These are phyloP conservation scores for Claviceps purpurea DNA, from an alignment of 2,329 filamentous ascomycete genomes.

Conservation along the genomic window DNA sequence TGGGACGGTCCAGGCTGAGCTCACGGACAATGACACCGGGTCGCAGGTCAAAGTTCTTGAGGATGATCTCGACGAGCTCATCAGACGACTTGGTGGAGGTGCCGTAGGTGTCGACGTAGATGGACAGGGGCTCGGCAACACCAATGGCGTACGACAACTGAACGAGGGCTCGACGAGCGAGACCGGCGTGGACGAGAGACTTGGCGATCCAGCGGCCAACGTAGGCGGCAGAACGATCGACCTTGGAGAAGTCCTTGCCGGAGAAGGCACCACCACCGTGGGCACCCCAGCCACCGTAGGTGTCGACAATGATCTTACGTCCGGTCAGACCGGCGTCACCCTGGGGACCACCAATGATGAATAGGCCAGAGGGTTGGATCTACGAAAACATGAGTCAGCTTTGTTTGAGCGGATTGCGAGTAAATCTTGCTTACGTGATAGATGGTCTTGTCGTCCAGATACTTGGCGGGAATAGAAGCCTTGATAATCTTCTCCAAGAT, in stretches of 20 bases:
- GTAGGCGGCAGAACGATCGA: conserved; percentile 96
- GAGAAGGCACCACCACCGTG: conserved; percentile 99
- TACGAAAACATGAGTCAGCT: conserved; percentile 10
- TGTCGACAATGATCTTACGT: conserved; percentile 99
- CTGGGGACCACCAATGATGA: conserved; percentile 98
- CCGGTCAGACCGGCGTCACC: conserved; percentile 97
- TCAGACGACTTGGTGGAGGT: conserved; percentile 81
- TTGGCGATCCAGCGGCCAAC: conserved; percentile 98
- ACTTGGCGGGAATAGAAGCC: conserved; percentile 82
- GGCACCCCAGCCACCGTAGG: conserved; percentile 98
- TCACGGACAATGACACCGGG: conserved; percentile 98
- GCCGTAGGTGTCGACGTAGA: conserved; percentile 96
- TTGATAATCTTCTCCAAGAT: conserved; percentile 97
- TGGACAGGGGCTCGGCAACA: conserved; percentile 92
- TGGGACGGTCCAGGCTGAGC: conserved; percentile 86
- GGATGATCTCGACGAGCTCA: conserved; percentile 90
- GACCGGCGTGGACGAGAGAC: conserved; percentile 79
- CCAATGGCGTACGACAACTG: conserved; percentile 99
- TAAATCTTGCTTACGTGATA: conserved; percentile 59
- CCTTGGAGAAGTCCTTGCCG: conserved; percentile 99
- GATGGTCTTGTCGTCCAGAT: conserved; percentile 83
- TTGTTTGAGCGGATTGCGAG: neutral
- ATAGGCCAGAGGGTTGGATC: conserved; percentile 94
- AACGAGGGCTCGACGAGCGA: conserved; percentile 85
- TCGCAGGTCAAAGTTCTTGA: conserved; percentile 91